Percentiles rank a stretch among this genome's conserved stretches.
Conservation (phyloP, 371 early-diverging fungal species). For the Circinella umbellata region DNA sequence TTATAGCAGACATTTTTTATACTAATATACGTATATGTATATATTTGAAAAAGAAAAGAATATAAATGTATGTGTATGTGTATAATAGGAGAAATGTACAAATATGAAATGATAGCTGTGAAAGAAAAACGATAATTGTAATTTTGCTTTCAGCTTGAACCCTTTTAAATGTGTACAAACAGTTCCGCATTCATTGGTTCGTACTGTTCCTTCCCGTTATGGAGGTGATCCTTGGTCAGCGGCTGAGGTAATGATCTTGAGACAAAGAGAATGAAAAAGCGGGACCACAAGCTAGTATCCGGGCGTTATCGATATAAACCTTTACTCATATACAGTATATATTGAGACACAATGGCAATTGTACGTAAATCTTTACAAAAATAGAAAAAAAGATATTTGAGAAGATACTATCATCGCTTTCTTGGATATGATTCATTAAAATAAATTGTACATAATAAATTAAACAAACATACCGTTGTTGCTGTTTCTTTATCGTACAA, state of each 20-base stretch:
- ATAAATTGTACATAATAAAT: no score
- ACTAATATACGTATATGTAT: no score
- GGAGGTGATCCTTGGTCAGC: not conserved
- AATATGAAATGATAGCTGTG: not conserved
- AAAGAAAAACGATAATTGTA: not conserved
- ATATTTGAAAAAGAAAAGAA: not conserved
- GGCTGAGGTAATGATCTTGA: not conserved
- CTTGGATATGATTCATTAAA: no score
- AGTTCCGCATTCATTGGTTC: conserved; percentile 7
- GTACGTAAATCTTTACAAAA: not conserved
- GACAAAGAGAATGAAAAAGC: not conserved
- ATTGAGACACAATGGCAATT: not conserved
- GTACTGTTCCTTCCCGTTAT: not conserved
- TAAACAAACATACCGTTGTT: no score
- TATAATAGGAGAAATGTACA: no score
- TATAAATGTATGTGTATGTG: not conserved
- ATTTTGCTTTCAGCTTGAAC: not conserved
- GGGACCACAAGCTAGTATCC: conserved; percentile 5
- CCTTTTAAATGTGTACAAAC: conserved; percentile 9
- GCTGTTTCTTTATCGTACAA: no score
- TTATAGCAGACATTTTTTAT: not conserved
- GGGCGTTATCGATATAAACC: not conserved
- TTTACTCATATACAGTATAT: not conserved
- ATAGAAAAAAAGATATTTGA: not conserved
- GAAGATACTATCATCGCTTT: no score